Base-by-base conservation (phyloP, 495 filamentous ascomycete species). In the Astrothelium macrocarpum region DNA sequence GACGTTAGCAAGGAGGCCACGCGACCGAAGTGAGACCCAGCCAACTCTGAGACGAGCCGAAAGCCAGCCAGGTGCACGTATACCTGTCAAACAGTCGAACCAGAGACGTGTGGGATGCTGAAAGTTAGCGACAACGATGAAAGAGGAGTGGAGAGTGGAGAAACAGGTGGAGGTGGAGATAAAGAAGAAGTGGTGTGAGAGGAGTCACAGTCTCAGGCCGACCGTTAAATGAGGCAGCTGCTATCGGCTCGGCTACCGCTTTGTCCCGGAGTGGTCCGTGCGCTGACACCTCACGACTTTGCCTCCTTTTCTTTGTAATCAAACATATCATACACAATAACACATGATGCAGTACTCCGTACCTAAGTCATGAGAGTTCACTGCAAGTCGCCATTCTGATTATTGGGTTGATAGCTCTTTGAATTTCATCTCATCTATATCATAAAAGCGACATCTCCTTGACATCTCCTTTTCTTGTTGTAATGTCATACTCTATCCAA, bases 401-500 rank as follows among this genome's bases (percentile, higher is more conserved):
- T 14, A 9, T 20, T 49, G 9, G 9, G 3, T 49, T 14, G 43
- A 20, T 9, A 18, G 3, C n/a, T 18, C 43, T 3, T 20, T 49
- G n/a, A 20, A 12, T 25, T 56, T 11, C 9, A n/a, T 9, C 49
- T 20, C 25, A 28, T 20, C 9, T 29, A 60, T 34, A n/a, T 32
- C 56, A 64, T 31, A 62, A 63, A 45, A 71, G 39, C 60, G 59
- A 76, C 53, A 77, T 74, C 65, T 81, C 81, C 70, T 75, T 83
- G 12, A 82, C 78, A 64, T 71, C 76, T 11, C 83, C 84, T 66
- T 79, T 72, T 62, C 81, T 81, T 53, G 78, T 80, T 45, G 82
- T 74, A 25, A 89, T 68, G 77, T 88, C 87, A 74, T 91, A 95
- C 77, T 97, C 93, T 3, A 92, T 77, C 93, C 93, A 97, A 70